A percentile compares a stretch with the other conserved stretches of the same genome.
Conservation (phyloP, 73 alveolate genomes). For the Tetrahymena malaccensis region DNA sequence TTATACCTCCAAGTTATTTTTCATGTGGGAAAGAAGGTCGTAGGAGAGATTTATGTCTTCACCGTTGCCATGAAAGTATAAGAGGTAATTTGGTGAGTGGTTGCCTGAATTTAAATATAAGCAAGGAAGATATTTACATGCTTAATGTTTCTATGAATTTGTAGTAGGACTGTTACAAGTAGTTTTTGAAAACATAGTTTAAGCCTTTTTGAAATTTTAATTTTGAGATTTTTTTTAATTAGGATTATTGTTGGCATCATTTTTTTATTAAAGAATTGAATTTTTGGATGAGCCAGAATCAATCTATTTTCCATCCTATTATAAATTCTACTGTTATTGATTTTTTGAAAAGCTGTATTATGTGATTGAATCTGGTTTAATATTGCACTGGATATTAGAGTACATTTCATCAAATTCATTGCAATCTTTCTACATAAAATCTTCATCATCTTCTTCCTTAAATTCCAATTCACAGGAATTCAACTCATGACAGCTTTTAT, state of each 20-base stretch:
- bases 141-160: not conserved
- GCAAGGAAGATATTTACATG: constrained; percentile 30
- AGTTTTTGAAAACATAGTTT: not conserved
- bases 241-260: not conserved
- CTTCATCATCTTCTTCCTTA: not conserved
- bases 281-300: not conserved
- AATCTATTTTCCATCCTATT: not conserved
- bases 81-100: constrained; percentile 58
- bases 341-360: not conserved
- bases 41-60: constrained; percentile 80
- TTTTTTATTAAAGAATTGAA: not conserved
- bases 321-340: not conserved
- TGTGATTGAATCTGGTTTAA: not conserved
- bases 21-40: constrained; percentile 42
- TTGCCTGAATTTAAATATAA: constrained; percentile 44
- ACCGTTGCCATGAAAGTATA: constrained; percentile 91
- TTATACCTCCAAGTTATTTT: not conserved
- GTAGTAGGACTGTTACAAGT: not conserved
- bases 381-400: not conserved
- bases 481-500: not conserved
- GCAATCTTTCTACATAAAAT: not conserved
- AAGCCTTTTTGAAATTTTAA: not conserved
- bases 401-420: not conserved
- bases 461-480: not conserved
- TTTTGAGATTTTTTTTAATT: not conserved